Conservation (phyloP, 768 basidiomycete species). For the Suillus brevipes region DNA sequence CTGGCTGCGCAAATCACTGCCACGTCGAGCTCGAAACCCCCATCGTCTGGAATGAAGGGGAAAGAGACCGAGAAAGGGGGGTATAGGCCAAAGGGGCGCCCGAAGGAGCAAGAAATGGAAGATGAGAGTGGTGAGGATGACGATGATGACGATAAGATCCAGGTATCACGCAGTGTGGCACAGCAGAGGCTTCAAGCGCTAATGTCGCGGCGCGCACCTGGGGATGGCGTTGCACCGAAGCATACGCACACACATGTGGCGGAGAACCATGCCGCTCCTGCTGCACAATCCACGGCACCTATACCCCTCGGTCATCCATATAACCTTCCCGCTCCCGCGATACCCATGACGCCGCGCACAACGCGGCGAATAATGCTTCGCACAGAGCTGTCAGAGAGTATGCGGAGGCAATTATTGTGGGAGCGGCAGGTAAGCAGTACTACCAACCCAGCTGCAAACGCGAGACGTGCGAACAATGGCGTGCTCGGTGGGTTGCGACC, state of each 20-base stretch:
- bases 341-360: conserved; percentile 82
- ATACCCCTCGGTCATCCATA: conserved; percentile 67
- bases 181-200: conserved; percentile 65
- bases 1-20: conserved; percentile 51
- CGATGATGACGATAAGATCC: conserved; percentile 50
- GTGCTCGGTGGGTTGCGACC: conserved; percentile 35
- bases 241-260: conserved; percentile 11
- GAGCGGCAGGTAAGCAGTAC: conserved; percentile 64
- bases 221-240: conserved; percentile 24
- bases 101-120: conserved; percentile 66
- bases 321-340: conserved; percentile 63
- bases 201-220: conserved; percentile 45
- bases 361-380: conserved; percentile 82
- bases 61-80: conserved; percentile 36
- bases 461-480: conserved; percentile 30
- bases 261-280: conserved; percentile 20
- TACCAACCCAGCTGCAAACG: conserved; percentile 43
- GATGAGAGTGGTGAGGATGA: conserved; percentile 55
- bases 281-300: conserved; percentile 45
- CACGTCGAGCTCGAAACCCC: conserved; percentile 28
- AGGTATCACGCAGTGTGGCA: conserved; percentile 66
- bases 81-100: conserved; percentile 66
- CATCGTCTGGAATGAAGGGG: conserved; percentile 24
- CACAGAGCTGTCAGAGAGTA: conserved; percentile 81
- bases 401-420: conserved; percentile 81